Conservation (phyloP, 495 filamentous ascomycete genomes). For the Achaetomiella virescens region DNA sequence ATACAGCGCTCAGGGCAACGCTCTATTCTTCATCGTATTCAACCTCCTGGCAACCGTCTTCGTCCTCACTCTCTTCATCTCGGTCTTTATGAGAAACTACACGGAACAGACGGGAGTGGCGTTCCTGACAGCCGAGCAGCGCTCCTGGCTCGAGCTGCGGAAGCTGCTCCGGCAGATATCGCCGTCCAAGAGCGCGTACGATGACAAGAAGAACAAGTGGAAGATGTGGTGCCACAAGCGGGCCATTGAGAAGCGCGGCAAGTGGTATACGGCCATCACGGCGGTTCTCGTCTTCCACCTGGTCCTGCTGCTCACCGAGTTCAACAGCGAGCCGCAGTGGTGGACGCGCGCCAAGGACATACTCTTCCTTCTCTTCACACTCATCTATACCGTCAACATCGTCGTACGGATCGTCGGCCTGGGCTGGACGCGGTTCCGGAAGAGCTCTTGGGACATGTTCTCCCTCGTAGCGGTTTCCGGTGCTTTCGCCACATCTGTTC, state of each 20-base stretch:
- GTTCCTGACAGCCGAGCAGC: slow-evolving; percentile 91
- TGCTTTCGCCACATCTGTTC: slow-evolving; percentile 68
- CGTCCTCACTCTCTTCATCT: slow-evolving; percentile 95
- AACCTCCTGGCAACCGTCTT: slow-evolving; percentile 96
- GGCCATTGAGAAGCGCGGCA: slow-evolving; percentile 89
- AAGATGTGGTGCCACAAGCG: slow-evolving; percentile 90
- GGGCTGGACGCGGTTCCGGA: slow-evolving; percentile 86
- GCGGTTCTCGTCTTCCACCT: slow-evolving; percentile 73
- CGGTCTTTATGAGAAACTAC: slow-evolving; percentile 99
- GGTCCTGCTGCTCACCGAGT: slow-evolving; percentile 77
- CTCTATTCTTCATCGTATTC: slow-evolving; percentile 90
- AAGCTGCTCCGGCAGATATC: slow-evolving; percentile 91
- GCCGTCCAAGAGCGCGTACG: slow-evolving; percentile 80
- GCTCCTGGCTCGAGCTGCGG: slow-evolving; percentile 91
- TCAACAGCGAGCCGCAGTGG: slow-evolving; percentile 59
- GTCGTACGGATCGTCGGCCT: slow-evolving; percentile 79
- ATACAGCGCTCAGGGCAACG: slow-evolving; percentile 64
- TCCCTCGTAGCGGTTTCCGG: slow-evolving; percentile 81
- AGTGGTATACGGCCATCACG: slow-evolving; percentile 82
- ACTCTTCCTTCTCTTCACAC: slow-evolving; percentile 76
- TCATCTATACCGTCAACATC: slow-evolving; percentile 82
- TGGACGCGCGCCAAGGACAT: slow-evolving; percentile 67
- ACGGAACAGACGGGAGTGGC: slow-evolving; percentile 98
- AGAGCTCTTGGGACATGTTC: slow-evolving; percentile 93
- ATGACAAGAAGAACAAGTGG: slow-evolving; percentile 66